phyloP scores from a whole-genome alignment of 2,329 filamentous ascomycete genomes.

The Aspergillus unguis region DNA sequence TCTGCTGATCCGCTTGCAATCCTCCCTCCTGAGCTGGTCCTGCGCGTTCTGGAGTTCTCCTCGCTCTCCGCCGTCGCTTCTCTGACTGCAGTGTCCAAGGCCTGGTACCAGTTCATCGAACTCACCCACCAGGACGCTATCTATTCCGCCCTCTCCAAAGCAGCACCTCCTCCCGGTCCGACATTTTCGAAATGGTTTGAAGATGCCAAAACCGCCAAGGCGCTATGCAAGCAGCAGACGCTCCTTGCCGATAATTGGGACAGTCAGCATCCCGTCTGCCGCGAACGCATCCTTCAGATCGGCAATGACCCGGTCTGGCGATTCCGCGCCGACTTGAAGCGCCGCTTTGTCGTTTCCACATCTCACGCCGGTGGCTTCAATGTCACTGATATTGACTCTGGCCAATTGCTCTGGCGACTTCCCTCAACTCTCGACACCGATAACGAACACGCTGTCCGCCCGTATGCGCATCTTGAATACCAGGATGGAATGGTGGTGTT shows the following conservation, averaged over 20 bases:
- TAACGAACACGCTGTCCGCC: constrained; percentile 33
- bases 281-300: constrained; percentile 42
- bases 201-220: constrained; percentile 41
- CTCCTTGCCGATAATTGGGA: constrained; percentile 42
- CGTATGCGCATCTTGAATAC: constrained; percentile 49
- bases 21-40: constrained; percentile 41
- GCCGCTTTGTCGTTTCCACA: constrained; percentile 46
- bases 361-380: constrained; percentile 46
- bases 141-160: constrained; percentile 40
- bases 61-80: constrained; percentile 34
- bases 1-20: constrained; percentile 26
- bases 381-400: constrained; percentile 48
- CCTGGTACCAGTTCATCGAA: constrained; percentile 45
- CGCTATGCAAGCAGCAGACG: constrained; percentile 42
- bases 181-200: constrained; percentile 37
- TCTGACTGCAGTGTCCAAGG: constrained; percentile 33
- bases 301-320: constrained; percentile 45
- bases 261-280: constrained; percentile 29
- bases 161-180: constrained; percentile 20
- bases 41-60: constrained; percentile 41
- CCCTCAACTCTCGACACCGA: constrained; percentile 27
- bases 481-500: constrained; percentile 47
- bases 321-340: constrained; percentile 47
- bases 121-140: constrained; percentile 42
- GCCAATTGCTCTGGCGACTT: constrained; percentile 39